These are phyloP conservation scores for Cornus controversa DNA, from an alignment of 148 eudicot genomes.

Conservation along the genomic window DNA sequence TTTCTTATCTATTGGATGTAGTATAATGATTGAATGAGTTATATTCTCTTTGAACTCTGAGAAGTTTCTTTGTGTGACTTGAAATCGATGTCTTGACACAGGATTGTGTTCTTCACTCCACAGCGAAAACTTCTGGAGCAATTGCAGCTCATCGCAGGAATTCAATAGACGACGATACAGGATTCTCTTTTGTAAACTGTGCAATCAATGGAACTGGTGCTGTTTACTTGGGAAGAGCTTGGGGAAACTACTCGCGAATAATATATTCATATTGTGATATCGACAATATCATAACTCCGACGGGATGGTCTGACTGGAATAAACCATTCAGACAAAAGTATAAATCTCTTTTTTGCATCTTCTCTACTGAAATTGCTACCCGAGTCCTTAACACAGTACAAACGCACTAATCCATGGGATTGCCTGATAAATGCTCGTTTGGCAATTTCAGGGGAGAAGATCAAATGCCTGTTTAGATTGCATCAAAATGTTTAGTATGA, in stretches of 20 bases:
- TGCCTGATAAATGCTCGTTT: too few relatives aligned
- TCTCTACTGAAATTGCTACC: too few relatives aligned
- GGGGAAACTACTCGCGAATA: constrained; percentile 78
- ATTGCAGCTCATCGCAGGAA: constrained; percentile 84
- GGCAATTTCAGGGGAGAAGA: neutral
- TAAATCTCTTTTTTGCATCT: neutral
- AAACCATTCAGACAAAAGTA: constrained; percentile 52
- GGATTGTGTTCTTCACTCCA: constrained; percentile 64
- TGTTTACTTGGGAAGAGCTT: constrained; percentile 74
- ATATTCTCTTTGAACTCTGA: too few relatives aligned
- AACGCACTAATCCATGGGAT: too few relatives aligned
- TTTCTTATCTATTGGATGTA: too few relatives aligned
- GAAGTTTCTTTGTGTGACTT: too few relatives aligned
- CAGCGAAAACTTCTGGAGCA: constrained; percentile 58
- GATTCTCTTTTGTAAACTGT: constrained; percentile 86
- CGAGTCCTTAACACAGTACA: too few relatives aligned
- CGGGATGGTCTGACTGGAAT: constrained; percentile 85
- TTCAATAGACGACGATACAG: constrained; percentile 50
- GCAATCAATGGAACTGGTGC: constrained; percentile 58
- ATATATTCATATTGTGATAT: constrained; percentile 70
- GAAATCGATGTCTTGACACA: constrained; percentile 23
- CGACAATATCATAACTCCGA: constrained; percentile 48
- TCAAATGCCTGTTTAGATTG: neutral
- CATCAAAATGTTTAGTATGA: neutral
- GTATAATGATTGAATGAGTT: too few relatives aligned